phyloP scores from a whole-genome alignment of 768 basidiomycete genomes.

The Boletus subparvulus region DNA sequence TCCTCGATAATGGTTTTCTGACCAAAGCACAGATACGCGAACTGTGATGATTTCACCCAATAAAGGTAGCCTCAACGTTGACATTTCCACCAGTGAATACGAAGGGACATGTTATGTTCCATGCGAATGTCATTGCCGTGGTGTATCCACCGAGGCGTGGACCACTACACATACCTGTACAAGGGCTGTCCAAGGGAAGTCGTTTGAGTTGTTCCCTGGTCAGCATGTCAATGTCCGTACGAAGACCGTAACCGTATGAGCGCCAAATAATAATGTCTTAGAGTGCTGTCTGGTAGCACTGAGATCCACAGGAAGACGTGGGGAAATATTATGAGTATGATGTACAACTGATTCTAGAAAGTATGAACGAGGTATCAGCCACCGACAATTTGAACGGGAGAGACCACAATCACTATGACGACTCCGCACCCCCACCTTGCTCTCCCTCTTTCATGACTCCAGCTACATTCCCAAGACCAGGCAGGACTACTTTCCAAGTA shows the following conservation, averaged over 20 bases:
- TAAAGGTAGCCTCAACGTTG: not conserved
- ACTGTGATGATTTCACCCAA: not conserved
- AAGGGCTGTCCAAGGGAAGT: not conserved
- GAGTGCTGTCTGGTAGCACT: not conserved
- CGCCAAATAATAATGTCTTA: not conserved
- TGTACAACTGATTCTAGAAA: slow-evolving; percentile 9
- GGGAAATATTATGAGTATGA: not conserved
- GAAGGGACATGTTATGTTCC: not conserved
- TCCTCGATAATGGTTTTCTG: too few species aligned
- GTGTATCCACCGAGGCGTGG: not conserved
- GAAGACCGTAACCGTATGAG: not conserved
- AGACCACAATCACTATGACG: not conserved
- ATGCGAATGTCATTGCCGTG: not conserved
- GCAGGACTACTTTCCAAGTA: slow-evolving; percentile 67
- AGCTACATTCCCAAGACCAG: slow-evolving; percentile 50
- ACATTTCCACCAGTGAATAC: not conserved
- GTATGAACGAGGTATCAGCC: not conserved
- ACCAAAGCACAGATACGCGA: too few species aligned
- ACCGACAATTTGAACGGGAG: not conserved
- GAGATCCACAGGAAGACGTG: not conserved
- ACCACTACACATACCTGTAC: not conserved
- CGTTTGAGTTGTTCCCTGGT: not conserved
- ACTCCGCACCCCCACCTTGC: not conserved
- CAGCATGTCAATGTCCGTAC: not conserved
- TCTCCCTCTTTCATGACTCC: slow-evolving; percentile 31